Evolutionary conservation across 2,329 filamentous ascomycete genomes (phyloP).

Genomic region (Cryphonectria nitschkei): DNA sequence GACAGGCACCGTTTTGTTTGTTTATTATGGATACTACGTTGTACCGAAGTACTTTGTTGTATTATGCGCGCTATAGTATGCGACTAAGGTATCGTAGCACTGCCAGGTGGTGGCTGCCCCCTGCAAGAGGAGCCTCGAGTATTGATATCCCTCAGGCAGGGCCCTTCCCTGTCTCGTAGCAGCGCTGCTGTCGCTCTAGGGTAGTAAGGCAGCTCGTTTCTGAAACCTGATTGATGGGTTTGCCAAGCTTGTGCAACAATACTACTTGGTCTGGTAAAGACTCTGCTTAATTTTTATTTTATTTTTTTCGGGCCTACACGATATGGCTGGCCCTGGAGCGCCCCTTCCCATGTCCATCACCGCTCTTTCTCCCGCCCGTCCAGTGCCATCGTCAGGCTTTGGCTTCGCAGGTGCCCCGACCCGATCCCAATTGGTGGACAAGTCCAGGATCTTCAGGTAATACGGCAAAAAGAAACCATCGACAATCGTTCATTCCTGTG

Average conservation of each 20-base stretch:
- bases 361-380: slow-evolving; percentile 1
- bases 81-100: no score
- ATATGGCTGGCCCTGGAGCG: not conserved
- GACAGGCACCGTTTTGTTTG: slow-evolving; percentile 15
- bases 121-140: not conserved
- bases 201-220: slow-evolving; percentile 7
- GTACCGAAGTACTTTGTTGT: not conserved
- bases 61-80: not conserved
- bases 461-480: not conserved
- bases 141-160: slow-evolving; percentile 16
- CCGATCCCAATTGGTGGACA: not conserved
- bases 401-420: not conserved
- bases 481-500: not conserved
- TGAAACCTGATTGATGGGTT: slow-evolving; percentile 22
- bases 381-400: not conserved
- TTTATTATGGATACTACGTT: not conserved
- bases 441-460: not conserved
- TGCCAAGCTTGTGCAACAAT: slow-evolving; percentile 26
- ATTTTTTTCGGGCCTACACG: not conserved
- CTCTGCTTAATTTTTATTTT: not conserved
- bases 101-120: not conserved
- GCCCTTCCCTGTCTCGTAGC: slow-evolving; percentile 20
- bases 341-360: not conserved
- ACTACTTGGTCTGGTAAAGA: slow-evolving; percentile 2
- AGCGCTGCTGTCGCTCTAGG: not conserved